phyloP scores from a whole-genome alignment of 2,329 filamentous ascomycete genomes.

The Talaromyces sp. region DNA sequence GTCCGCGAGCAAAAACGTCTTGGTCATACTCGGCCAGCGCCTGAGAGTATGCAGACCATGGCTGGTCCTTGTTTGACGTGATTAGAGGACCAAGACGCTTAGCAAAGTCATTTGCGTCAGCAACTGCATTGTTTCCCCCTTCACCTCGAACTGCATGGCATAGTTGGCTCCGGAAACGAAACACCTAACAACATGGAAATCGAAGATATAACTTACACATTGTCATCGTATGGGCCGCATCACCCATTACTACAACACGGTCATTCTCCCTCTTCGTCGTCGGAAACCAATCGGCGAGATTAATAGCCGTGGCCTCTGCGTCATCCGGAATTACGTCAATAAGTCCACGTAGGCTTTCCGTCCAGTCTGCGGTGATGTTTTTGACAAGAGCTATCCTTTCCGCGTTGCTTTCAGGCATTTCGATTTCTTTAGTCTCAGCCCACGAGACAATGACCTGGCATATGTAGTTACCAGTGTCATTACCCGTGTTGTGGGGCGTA shows the following conservation, averaged over 20 bases:
- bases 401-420: conserved; percentile 36
- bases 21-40: conserved; percentile 38
- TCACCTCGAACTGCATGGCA: conserved; percentile 47
- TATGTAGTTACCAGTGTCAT: conserved; percentile 34
- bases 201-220: conserved; percentile 51
- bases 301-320: conserved; percentile 42
- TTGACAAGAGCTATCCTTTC: conserved; percentile 42
- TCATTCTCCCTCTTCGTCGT: conserved; percentile 29
- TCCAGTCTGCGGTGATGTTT: conserved; percentile 42
- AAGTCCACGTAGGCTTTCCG: conserved; percentile 45
- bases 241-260: conserved; percentile 46
- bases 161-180: neutral
- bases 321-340: conserved; percentile 36
- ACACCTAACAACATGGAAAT: neutral
- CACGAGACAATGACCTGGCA: conserved; percentile 51
- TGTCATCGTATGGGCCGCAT: conserved; percentile 54
- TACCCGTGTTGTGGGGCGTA: conserved; percentile 39
- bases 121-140: conserved; percentile 53
- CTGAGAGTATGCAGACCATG: neutral
- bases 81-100: conserved; percentile 21
- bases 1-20: conserved; percentile 38
- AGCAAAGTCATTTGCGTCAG: conserved; percentile 46
- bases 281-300: conserved; percentile 47
- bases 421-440: conserved; percentile 33
- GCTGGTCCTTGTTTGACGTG: conserved; percentile 6